Evolutionary conservation across 257 asterid species (phyloP), one percentile per base, ranked within the genome.

Genomic region (Catharanthus roseus): DNA sequence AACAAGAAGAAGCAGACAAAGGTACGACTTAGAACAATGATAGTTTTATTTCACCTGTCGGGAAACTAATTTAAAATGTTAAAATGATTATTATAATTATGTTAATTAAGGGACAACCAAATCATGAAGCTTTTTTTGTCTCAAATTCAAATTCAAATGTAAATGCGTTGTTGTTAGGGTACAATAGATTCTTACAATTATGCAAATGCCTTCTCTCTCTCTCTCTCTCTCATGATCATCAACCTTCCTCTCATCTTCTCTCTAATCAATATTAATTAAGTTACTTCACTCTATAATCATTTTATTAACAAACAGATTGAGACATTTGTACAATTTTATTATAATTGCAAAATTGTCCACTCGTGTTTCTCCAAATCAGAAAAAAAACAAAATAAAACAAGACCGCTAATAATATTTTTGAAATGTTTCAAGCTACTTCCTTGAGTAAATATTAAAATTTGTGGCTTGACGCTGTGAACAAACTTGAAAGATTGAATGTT

Each of bases 121-220:
- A 64, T 63, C 50, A 55, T 51, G 33, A n/a, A n/a, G n/a, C n/a
- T n/a, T n/a, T n/a, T n/a, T n/a, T n/a, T n/a, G n/a, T n/a, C n/a
- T n/a, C n/a, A n/a, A n/a, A n/a, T n/a, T n/a, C n/a, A n/a, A n/a
- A n/a, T n/a, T n/a, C n/a, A n/a, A n/a, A n/a, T n/a, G n/a, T n/a
- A n/a, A n/a, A n/a, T n/a, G n/a, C n/a, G 31, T 33, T 23, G 6
- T 36, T 62, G 68, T 74, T 67, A 56, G 77, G 77, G 50, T 26
- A 56, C 77, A 74, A 49, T 38, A 67, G 45, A 18, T 51, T 71
- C 56, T 44, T 72, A 49, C 72, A 74, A 73, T 60, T 26, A 28
- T 60, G 39, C 67, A 73, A 65, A 38, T 73, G 71, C 28, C 26
- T 11, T 51, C n/a, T 34, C 21, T n/a, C n/a, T n/a, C n/a, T n/a